Base-by-base conservation (phyloP, 2,329 filamentous ascomycete genomes). In the Phialophora chinensis region DNA sequence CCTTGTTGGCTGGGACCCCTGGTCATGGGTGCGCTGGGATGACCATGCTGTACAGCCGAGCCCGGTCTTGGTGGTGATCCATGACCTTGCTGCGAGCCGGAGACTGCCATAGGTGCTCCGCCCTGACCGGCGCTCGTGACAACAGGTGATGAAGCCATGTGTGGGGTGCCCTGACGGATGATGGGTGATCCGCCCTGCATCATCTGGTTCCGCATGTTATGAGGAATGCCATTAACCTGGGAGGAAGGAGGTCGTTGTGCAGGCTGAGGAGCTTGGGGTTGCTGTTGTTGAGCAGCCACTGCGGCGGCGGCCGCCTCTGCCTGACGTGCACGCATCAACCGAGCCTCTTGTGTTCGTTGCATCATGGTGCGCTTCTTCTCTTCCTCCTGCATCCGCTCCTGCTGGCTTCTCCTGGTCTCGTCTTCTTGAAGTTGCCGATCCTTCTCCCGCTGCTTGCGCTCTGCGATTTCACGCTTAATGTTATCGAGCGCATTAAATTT, bases 401-500 rank as follows among this genome's bases (percentile, higher is more conserved):
- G 79, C 70, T 81, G 79, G 58, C 82, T 78, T 62, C 82, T 78
- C 69, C 81, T 80, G 35, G 77, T 76, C 56, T 82, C 75, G 63
- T 88, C 84, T 62, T 84, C 79, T 62, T 83, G 80, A 53, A 81
- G 65, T 71, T 79, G 83, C 70, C 78, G 76, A 66, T 83, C 82
- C 29, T 82, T 79, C 53, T 83, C 81, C 17, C 78, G 78, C 69
- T 81, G 81, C 11, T 79, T 80, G 74, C 88, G 90, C 76, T 96
- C 91, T 29, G 89, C 88, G 67, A 92, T 90, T 52, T 91, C 87
- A 63, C 87, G 83, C 75, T 90, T 91, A 73, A 97, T 96, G 65
- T 91, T 91, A 65, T 92, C 92, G 52, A 99, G 87, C 1, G 92
- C 88, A 81, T 97, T 97, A 79, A 97, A 98, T 44, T 91, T 88